A percentile compares a stretch with the other conserved stretches of the same genome.
These are phyloP conservation scores for Huntiella abstrusa DNA, from an alignment of 2,329 filamentous ascomycete species.

Conservation along the genomic window DNA sequence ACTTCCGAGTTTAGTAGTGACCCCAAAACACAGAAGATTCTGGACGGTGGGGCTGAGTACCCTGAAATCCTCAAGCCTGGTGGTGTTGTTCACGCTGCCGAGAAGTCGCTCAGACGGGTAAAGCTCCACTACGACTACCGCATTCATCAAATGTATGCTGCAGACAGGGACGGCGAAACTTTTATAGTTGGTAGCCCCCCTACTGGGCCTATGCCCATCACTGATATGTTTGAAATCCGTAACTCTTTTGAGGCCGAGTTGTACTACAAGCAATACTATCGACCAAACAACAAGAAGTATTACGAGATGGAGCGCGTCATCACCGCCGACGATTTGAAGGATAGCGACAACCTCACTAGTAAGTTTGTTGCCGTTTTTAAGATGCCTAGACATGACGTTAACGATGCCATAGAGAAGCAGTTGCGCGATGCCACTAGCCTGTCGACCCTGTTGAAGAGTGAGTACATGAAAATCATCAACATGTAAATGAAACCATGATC, in stretches of 20 bases:
- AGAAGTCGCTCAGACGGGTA: background rate
- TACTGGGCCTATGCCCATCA: constrained; percentile 1
- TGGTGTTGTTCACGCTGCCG: background rate
- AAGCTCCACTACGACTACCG: constrained; percentile 6
- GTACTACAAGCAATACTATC: constrained; percentile 9
- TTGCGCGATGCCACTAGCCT: constrained; percentile 1
- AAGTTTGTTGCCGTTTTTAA: background rate
- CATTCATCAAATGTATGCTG: constrained; percentile 6
- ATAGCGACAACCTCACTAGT: background rate
- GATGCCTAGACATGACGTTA: background rate
- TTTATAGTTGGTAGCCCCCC: constrained; percentile 9
- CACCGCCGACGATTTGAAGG: background rate
- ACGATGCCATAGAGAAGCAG: background rate
- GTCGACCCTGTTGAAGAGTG: constrained; percentile 5
- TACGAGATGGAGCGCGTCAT: background rate
- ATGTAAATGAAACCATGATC: background rate
- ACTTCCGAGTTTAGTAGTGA: background rate
- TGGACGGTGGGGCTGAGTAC: background rate
- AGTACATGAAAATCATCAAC: background rate
- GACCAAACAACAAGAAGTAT: background rate
- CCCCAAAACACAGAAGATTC: background rate
- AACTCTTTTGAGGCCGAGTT: constrained; percentile 6
- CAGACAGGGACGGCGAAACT: constrained; percentile 8
- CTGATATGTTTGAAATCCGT: constrained; percentile 7
- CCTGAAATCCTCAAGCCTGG: background rate